Evolutionary conservation across 148 eudicot species (phyloP), one percentile per base, ranked within the genome.

Genomic region (Vaccinium vitisidaea): DNA sequence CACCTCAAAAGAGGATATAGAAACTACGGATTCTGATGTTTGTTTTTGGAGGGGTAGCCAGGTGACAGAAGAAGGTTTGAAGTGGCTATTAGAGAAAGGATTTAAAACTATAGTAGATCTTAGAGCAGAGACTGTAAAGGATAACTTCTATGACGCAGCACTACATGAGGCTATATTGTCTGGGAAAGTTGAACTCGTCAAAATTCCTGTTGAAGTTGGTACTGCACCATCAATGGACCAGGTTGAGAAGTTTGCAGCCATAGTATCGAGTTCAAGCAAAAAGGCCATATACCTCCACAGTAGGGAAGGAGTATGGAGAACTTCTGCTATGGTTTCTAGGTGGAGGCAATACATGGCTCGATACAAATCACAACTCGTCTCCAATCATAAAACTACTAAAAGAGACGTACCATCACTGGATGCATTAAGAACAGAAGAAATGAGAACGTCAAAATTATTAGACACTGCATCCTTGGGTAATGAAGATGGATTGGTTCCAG

Each of bases 31-130:
- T 85, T 88, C 90, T 70, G 98, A 93, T 56, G 90, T 92, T 85
- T 90, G 95, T 82, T 97, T 97, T 83, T 95, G 94, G 92, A 92
- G 86, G 84, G 99, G 99, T 84, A 93, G 99, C 87, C 99, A 97
- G 92, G 92, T 97, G 56, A 97, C 96, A n/a, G 98, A 92, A 85
- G 99, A 97, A 83, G 93, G 99, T 88, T 87, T 97, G 82, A 85
- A 86, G 85, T 97, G 98, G 98, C 89, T 97, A n/a, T 10, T 95
- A 58, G 95, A 90, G 84, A 92, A 89, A 63, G 98, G 98, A 56
- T 93, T 95, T 74, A 93, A 91, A 75, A 97, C 94, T 23, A 92
- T 97, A 83, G 92, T 97, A 69, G 98, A 97, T 90, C 95, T 97
- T 78, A 88, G 99, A 86, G 98, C 95, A 49, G 99, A 95, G 89